Base-by-base conservation (phyloP, 169 alveolate genomes). In the Eimeria tenella region DNA sequence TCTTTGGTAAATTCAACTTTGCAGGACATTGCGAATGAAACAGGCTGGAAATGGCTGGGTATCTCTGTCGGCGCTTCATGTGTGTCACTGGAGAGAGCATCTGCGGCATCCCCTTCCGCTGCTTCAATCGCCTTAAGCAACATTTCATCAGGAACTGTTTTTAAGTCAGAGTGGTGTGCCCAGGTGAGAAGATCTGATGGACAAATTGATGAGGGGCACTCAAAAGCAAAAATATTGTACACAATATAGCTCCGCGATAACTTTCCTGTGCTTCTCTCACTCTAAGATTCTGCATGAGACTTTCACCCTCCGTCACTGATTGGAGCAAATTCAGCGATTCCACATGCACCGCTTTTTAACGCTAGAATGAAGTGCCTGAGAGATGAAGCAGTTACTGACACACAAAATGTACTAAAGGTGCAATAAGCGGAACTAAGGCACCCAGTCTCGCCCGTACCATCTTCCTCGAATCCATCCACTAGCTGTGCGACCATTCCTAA, bases 91-190 rank as follows among this genome's bases (percentile, higher is more conserved):
- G 49, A 25, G 5, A 2, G 17, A 21, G 19, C 93, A 31, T n/a
- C 89, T 11, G 25, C 82, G 15, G 56, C 17, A 56, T 81, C 42
- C 89, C n/a, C 70, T 49, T 84, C 79, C 9, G 68, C 82, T 17
- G 93, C 86, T 13, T 53, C 81, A 25, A 93, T 87, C 52, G 96
- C 96, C 90, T 83, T 68, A 52, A 65, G 86, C 86, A 94, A 55
- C 58, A 77, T 60, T 8, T 92, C 50, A 23, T 94, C 96, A 50
- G 94, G 94, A 31, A 94, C 60, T 31, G 93, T 58, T 63, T 50
- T 84, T 73, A 94, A 53, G 86, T 94, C 94, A 53, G 75, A 5
- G 94, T 94, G 96, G 90, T 94, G 96, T 17, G 96, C 94, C 96
- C 96, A 94, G 50, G 96, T 94, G 53, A 94, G 86, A 19, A 94